Conservation (phyloP, 148 eudicot species). For the Fagopyrum esculentum region DNA sequence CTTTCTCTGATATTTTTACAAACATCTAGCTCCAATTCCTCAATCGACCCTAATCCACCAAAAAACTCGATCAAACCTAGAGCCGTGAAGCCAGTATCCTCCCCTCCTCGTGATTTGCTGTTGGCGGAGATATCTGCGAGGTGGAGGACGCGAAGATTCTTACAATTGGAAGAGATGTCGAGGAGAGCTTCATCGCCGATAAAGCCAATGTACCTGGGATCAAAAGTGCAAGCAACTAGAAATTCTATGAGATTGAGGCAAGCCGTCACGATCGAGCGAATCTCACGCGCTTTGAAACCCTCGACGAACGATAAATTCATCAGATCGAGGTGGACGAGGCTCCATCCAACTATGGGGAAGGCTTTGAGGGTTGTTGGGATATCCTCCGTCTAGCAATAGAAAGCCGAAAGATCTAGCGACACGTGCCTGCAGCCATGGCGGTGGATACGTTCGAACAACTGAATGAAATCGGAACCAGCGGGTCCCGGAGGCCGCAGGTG, state of each 20-base stretch:
- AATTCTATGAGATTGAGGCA: slow-evolving; percentile 60
- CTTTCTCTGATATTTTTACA: slow-evolving; percentile 68
- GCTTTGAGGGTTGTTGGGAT: slow-evolving; percentile 32
- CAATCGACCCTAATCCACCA: too few relatives aligned
- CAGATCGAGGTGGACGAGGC: slow-evolving; percentile 34
- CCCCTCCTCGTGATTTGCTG: too few relatives aligned
- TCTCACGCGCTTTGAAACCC: slow-evolving; percentile 65
- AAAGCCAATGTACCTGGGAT: slow-evolving; percentile 69
- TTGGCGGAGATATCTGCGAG: slow-evolving; percentile 45
- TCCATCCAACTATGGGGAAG: slow-evolving; percentile 11
- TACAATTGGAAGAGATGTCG: slow-evolving; percentile 45
- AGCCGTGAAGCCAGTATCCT: neutral
- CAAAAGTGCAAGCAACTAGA: slow-evolving; percentile 54
- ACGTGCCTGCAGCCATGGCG: neutral
- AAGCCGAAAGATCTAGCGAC: slow-evolving; percentile 45
- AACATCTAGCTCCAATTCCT: slow-evolving; percentile 47
- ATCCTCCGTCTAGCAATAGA: slow-evolving; percentile 92
- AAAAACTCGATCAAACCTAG: too few relatives aligned
- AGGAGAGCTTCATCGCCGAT: slow-evolving; percentile 55
- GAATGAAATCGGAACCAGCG: slow-evolving; percentile 41
- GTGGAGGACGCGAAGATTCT: slow-evolving; percentile 45
- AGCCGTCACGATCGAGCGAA: slow-evolving; percentile 27
- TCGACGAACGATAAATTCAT: slow-evolving; percentile 60
- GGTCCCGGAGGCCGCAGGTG: slow-evolving; percentile 54
- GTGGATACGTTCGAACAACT: slow-evolving; percentile 19